These are phyloP conservation scores for Metschnikowia rubicola DNA, from an alignment of 805 yeast species.

Conservation along the genomic window DNA sequence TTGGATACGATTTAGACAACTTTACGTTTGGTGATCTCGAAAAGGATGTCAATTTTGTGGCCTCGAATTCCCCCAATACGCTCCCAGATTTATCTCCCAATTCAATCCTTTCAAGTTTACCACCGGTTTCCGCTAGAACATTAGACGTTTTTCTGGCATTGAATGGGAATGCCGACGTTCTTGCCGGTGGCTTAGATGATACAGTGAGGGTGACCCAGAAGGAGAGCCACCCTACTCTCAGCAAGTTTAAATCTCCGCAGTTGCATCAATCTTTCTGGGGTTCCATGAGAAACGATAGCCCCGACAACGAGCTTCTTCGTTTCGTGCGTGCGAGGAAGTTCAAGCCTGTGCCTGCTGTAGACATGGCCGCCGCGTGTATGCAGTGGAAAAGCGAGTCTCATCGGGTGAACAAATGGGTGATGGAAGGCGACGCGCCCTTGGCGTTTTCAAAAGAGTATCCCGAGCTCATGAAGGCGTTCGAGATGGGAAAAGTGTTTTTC, in stretches of 20 bases:
- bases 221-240: slow-evolving; percentile 7
- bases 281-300: slow-evolving; percentile 15
- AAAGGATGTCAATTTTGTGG: slow-evolving; percentile 7
- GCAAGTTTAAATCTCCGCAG: slow-evolving; percentile 10
- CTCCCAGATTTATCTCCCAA: slow-evolving; percentile 12
- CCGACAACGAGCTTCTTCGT: slow-evolving; percentile 18
- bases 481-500: slow-evolving; percentile 16
- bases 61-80: slow-evolving; percentile 13
- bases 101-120: slow-evolving; percentile 9
- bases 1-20: slow-evolving; percentile 17
- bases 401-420: slow-evolving; percentile 25
- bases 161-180: slow-evolving; percentile 14
- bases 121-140: slow-evolving; percentile 12
- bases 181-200: slow-evolving; percentile 10
- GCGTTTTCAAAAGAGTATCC: slow-evolving; percentile 13
- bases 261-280: slow-evolving; percentile 17
- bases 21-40: slow-evolving; percentile 12
- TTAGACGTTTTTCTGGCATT: slow-evolving; percentile 5
- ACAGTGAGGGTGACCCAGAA: slow-evolving; percentile 8
- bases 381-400: slow-evolving; percentile 16
- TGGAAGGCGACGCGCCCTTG: slow-evolving; percentile 15
- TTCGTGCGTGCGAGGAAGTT: slow-evolving; percentile 19
- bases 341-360: slow-evolving; percentile 11
- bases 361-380: slow-evolving; percentile 15
- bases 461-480: slow-evolving; percentile 16